A percentile compares a stretch with the other conserved stretches of the same genome.
phyloP scores from a whole-genome alignment of 441 rosid species.

The Bruguiera hainesii region DNA sequence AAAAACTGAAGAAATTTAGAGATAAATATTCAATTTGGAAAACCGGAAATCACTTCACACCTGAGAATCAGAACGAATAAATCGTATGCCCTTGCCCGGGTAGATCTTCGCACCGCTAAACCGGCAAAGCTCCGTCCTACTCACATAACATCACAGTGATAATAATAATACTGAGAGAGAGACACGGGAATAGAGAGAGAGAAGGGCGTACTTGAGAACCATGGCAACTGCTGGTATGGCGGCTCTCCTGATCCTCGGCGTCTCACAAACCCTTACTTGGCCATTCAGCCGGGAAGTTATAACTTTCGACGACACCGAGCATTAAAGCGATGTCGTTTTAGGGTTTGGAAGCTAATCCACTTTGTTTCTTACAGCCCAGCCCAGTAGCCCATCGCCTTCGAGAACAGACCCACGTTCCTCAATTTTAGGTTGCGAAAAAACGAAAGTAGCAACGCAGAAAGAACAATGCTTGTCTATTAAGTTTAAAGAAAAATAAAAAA shows the following conservation, averaged over 20 bases:
- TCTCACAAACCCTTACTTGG: conserved; percentile 20
- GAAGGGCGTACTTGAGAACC: conserved; percentile 39
- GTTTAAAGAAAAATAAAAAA: too few relatives aligned
- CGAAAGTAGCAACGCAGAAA: too few relatives aligned
- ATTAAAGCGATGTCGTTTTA: not conserved
- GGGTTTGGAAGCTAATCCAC: too few relatives aligned
- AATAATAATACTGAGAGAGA: too few relatives aligned
- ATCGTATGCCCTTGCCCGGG: conserved; percentile 54
- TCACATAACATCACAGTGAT: too few relatives aligned
- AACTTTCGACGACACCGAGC: not conserved
- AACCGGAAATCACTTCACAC: conserved; percentile 14
- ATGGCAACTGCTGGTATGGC: conserved; percentile 19
- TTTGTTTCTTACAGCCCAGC: too few relatives aligned
- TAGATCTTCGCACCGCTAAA: conserved; percentile 55
- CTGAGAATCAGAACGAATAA: conserved; percentile 53
- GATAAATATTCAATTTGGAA: not conserved
- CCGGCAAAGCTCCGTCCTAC: conserved; percentile 55
- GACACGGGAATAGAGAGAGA: not conserved
- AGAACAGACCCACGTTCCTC: too few relatives aligned
- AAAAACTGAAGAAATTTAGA: not conserved
- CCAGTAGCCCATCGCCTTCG: too few relatives aligned
- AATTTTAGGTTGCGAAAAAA: too few relatives aligned
- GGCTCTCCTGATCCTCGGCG: conserved; percentile 14
- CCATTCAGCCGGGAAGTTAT: not conserved
- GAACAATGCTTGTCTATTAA: too few relatives aligned